Evolutionary conservation across 495 filamentous ascomycete species (phyloP).

Genomic region (Penicillium paxilli): DNA sequence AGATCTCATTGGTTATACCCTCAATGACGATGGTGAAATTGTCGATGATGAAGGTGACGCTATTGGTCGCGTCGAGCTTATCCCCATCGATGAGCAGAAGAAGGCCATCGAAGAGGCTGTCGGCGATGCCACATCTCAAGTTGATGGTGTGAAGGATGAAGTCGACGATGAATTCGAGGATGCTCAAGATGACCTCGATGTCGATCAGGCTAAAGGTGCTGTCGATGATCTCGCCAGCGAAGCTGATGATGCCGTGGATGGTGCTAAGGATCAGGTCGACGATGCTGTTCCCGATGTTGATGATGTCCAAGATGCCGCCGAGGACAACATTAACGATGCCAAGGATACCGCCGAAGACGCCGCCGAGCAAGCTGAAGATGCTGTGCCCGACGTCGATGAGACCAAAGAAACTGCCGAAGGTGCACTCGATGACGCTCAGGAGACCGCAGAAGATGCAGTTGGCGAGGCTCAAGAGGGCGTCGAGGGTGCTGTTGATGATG

Average conservation of each 20-base stretch:
- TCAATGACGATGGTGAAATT: conserved; percentile 63
- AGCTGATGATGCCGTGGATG: conserved; percentile 23
- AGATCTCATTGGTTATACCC: conserved; percentile 58
- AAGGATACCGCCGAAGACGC: conserved; percentile 27
- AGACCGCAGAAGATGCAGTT: background rate
- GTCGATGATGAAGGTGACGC: conserved; percentile 66
- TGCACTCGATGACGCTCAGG: conserved; percentile 8
- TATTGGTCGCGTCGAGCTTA: conserved; percentile 55
- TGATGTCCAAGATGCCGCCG: conserved; percentile 14
- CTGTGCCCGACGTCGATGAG: conserved; percentile 2
- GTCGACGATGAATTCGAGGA: conserved; percentile 40
- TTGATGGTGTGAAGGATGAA: conserved; percentile 18
- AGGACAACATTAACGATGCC: conserved; percentile 12
- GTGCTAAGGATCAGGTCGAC: conserved; percentile 18
- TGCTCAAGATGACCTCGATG: conserved; percentile 22
- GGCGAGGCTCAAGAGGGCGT: conserved; percentile 28
- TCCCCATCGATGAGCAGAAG: conserved; percentile 40
- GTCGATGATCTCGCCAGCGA: conserved; percentile 38
- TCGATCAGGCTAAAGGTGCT: conserved; percentile 26
- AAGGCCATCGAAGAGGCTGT: conserved; percentile 26
- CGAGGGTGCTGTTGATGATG: conserved; percentile 26
- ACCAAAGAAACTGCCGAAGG: background rate
- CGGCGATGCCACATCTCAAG: conserved; percentile 12
- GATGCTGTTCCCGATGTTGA: conserved; percentile 25
- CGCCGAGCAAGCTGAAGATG: conserved; percentile 28